A percentile compares a stretch with the other conserved stretches of the same genome.
These are phyloP conservation scores for Nakazawaea ernobii DNA, from an alignment of 805 yeast genomes.

Conservation along the genomic window DNA sequence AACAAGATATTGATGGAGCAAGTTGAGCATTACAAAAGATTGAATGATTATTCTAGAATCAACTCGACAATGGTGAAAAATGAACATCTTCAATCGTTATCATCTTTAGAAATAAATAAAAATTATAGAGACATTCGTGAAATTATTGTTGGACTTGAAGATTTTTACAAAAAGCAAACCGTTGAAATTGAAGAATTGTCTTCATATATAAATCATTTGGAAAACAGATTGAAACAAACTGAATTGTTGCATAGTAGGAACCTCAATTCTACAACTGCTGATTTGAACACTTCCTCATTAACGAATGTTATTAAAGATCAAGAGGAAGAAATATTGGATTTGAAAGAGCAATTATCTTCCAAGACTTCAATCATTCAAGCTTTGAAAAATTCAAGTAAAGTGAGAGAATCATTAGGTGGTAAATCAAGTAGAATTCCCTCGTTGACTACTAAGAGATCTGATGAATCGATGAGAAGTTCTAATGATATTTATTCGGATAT, in stretches of 20 bases:
- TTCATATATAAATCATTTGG: slow-evolving; percentile 55
- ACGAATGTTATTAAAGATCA: slow-evolving; percentile 43
- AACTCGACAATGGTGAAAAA: slow-evolving; percentile 45
- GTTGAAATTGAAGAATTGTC: slow-evolving; percentile 54
- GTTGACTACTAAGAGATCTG: slow-evolving; percentile 6
- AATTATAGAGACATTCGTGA: slow-evolving; percentile 23
- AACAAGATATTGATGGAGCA: slow-evolving; percentile 59
- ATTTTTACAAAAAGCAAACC: slow-evolving; percentile 38
- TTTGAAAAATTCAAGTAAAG: slow-evolving; percentile 56
- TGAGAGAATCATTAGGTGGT: slow-evolving; percentile 32
- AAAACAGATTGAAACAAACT: slow-evolving; percentile 36
- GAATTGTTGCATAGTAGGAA: slow-evolving; percentile 4
- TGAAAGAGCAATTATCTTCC: slow-evolving; percentile 56
- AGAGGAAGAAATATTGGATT: slow-evolving; percentile 61
- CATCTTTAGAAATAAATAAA: slow-evolving; percentile 30
- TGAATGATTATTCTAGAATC: slow-evolving; percentile 40
- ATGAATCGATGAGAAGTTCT: slow-evolving; percentile 16
- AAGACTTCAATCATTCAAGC: slow-evolving; percentile 80
- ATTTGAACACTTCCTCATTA: not conserved
- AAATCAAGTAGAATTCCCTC: slow-evolving; percentile 2
- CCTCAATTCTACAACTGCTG: slow-evolving; percentile 1
- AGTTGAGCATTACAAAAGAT: slow-evolving; percentile 61
- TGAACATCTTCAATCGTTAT: slow-evolving; percentile 53
- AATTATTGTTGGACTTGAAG: slow-evolving; percentile 41
- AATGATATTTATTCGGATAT: slow-evolving; percentile 1